phyloP scores from a whole-genome alignment of 768 basidiomycete genomes.

The Phylloporus sp. region DNA sequence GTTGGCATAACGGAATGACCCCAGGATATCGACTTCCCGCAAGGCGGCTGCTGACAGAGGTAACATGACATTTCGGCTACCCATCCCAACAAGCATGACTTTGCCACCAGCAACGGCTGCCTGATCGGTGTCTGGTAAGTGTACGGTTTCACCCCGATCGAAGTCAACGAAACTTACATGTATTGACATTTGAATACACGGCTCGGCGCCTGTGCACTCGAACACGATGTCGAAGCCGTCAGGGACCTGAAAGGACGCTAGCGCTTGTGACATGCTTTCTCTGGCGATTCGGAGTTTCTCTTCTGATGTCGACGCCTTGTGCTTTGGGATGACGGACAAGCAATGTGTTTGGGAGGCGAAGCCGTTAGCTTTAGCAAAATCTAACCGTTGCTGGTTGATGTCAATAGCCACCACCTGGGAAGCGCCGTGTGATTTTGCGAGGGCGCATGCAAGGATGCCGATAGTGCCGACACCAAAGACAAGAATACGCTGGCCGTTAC shows the following conservation, averaged over 20 bases:
- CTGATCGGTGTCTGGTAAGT: conserved; percentile 37
- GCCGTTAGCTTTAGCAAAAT: conserved; percentile 69
- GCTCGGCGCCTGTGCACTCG: conserved; percentile 93
- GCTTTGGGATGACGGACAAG: conserved; percentile 46
- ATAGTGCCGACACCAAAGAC: conserved; percentile 93
- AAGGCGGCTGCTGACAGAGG: conserved; percentile 80
- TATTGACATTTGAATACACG: conserved; percentile 86
- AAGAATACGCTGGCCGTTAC: conserved; percentile 64
- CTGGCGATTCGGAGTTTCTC: conserved; percentile 59
- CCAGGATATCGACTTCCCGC: conserved; percentile 89
- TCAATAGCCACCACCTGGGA: conserved; percentile 72
- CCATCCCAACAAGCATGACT: conserved; percentile 96
- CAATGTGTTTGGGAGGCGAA: conserved; percentile 74
- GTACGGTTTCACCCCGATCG: conserved; percentile 2
- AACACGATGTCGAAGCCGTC: conserved; percentile 92
- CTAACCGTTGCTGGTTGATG: conserved; percentile 77
- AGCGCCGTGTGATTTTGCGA: conserved; percentile 70
- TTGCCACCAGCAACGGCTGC: conserved; percentile 80
- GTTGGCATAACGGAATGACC: conserved; percentile 87
- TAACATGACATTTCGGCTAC: conserved; percentile 71
- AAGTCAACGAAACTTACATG: conserved; percentile 54
- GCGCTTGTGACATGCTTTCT: conserved; percentile 46
- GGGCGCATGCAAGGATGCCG: conserved; percentile 81
- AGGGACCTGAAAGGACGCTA: conserved; percentile 51
- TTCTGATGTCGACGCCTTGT: conserved; percentile 47